Conservation (phyloP, 495 filamentous ascomycete species). For the Aspergillus hancockii region DNA sequence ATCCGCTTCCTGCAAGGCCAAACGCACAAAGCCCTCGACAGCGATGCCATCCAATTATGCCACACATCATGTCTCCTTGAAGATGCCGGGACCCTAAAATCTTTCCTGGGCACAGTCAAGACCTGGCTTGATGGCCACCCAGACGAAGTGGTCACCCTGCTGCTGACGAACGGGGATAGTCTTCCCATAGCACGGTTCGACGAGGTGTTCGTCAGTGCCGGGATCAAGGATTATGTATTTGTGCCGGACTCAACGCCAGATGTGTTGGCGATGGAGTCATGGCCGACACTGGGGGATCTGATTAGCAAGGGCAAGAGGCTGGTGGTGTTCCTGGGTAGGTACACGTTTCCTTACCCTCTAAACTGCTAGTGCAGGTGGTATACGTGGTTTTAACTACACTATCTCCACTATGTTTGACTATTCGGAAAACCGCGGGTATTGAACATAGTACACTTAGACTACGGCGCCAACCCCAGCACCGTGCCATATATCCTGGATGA, state of each 20-base stretch:
- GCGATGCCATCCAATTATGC: slow-evolving; percentile 57
- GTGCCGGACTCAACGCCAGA: slow-evolving; percentile 38
- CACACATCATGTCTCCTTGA: slow-evolving; percentile 65
- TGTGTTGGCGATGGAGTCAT: slow-evolving; percentile 39
- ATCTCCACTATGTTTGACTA: not conserved
- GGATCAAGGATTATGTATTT: slow-evolving; percentile 61
- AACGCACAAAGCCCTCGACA: slow-evolving; percentile 52
- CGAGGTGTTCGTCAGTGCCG: slow-evolving; percentile 51
- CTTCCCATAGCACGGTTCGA: slow-evolving; percentile 51
- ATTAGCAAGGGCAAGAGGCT: slow-evolving; percentile 61
- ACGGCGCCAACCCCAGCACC: slow-evolving; percentile 44
- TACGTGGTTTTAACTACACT: not conserved
- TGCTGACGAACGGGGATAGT: slow-evolving; percentile 68
- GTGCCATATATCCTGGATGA: slow-evolving; percentile 68
- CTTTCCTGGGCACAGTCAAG: slow-evolving; percentile 59
- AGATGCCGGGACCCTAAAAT: slow-evolving; percentile 61
- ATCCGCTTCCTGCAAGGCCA: slow-evolving; percentile 71
- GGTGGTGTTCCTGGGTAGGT: slow-evolving; percentile 59
- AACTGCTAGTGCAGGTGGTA: not conserved
- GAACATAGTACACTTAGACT: slow-evolving; percentile 30
- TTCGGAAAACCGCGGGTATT: not conserved
- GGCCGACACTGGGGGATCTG: slow-evolving; percentile 66
- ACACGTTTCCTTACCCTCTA: not conserved
- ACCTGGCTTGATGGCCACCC: slow-evolving; percentile 65
- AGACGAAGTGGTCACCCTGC: slow-evolving; percentile 68